Evolutionary conservation across 768 basidiomycete genomes (phyloP), one percentile per base, ranked within the genome.

Genomic region (Psilocybe subaeruginosa): DNA sequence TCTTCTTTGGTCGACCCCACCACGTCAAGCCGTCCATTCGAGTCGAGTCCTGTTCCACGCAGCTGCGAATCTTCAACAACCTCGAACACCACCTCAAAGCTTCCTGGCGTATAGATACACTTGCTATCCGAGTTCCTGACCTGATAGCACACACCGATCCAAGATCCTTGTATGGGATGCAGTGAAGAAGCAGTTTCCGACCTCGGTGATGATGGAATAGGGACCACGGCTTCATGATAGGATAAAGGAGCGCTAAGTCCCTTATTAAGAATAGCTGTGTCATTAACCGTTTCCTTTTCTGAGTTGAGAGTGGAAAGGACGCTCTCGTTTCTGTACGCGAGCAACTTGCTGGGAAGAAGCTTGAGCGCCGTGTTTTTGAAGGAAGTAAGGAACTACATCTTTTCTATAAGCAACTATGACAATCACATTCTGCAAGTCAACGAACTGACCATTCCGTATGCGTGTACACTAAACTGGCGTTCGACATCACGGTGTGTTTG

Each of bases 361-460:
- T 16, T 37, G 39, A 53, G 9, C 27, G 46, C 49, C 14, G 47
- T 62, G 16, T 46, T 23, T n/a, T 58, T 62, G 43, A 52, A 54
- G n/a, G 61, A 45, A 6, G 54, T 60, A 49, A 41, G 50, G 23
- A 63, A 66, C 65, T 66, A 27, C 7, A 45, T 35, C 23, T 17
- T 48, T 27, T 33, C 33, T 14, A 47, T 7, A 4, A 49, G 9
- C 23, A 4, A 8, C 19, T 3, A 8, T 41, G n/a, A 29, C 3
- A 17, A 6, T 27, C 1, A 8, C 2, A 43, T 37, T 31, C 31
- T 27, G 31, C 9, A 19, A 45, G 1, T 9, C 2, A 6, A 2
- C 8, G 8, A 27, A 45, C 65, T 27, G 11, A 66, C 65, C 65
- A 66, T 66, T 30, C 65, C 65, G 45, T 61, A 66, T 5, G 65